phyloP scores from a whole-genome alignment of 805 yeast species.

The Debaryomyces castellii region DNA sequence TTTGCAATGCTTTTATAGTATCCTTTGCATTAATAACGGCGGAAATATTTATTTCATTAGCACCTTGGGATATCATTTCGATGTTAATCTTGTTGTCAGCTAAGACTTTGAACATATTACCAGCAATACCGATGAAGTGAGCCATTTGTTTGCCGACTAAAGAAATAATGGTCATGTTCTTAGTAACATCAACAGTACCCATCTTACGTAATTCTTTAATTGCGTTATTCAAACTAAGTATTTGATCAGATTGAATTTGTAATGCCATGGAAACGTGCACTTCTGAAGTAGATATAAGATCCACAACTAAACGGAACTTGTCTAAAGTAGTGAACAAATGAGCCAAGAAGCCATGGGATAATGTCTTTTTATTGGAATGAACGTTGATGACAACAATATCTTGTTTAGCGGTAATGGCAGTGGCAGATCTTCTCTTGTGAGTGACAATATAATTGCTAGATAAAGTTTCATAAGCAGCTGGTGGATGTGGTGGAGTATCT shows the following conservation, averaged over 20 bases:
- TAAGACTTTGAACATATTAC: constrained; percentile 90
- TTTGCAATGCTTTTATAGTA: constrained; percentile 79
- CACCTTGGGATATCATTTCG: constrained; percentile 98
- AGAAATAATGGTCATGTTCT: constrained; percentile 86
- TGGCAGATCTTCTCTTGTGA: constrained; percentile 66
- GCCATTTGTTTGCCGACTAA: constrained; percentile 97
- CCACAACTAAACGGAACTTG: constrained; percentile 82
- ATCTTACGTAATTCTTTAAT: constrained; percentile 72
- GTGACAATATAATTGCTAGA: constrained; percentile 33
- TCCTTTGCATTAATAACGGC: constrained; percentile 88
- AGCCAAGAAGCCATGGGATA: constrained; percentile 94
- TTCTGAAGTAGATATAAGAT: constrained; percentile 93
- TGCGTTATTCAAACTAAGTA: constrained; percentile 64
- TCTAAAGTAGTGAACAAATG: constrained; percentile 85
- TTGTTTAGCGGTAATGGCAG: constrained; percentile 94
- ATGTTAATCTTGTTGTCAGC: constrained; percentile 91
- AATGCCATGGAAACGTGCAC: constrained; percentile 98
- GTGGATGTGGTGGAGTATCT: constrained; percentile 93
- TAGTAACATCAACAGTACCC: constrained; percentile 88
- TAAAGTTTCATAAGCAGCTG: constrained; percentile 63
- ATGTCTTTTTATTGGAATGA: constrained; percentile 89
- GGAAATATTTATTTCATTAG: constrained; percentile 94
- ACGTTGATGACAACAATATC: constrained; percentile 90
- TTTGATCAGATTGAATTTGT: constrained; percentile 69
- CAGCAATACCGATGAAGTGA: constrained; percentile 94